phyloP scores from a whole-genome alignment of 192 early-diverging fungal genomes.

The Umbelopsis ramanniana region DNA sequence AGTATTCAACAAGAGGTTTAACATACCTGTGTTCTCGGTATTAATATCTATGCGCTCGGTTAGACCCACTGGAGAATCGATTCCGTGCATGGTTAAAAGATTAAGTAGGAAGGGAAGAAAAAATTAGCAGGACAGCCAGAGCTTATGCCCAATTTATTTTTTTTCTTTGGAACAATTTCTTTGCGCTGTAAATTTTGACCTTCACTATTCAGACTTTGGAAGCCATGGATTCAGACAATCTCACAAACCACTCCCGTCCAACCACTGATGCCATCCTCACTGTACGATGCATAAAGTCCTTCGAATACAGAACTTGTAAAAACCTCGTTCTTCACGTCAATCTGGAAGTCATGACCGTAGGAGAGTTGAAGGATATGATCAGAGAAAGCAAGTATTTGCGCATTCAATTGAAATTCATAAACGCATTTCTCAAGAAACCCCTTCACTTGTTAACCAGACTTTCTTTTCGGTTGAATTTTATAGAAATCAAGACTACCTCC shows the following conservation, averaged over 20 bases:
- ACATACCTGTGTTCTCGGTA: neutral
- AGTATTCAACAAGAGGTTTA: neutral
- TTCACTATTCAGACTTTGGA: neutral
- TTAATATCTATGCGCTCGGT: neutral
- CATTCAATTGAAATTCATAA: neutral
- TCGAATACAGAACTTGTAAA: conserved; percentile 87
- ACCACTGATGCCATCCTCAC: conserved; percentile 68
- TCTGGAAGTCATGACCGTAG: conserved; percentile 64
- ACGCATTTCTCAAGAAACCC: neutral
- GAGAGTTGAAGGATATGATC: conserved; percentile 59
- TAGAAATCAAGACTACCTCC: conserved; percentile 64
- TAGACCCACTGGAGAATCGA: neutral
- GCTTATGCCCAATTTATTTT: too few relatives aligned
- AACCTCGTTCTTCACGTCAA: conserved; percentile 82
- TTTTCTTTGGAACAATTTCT: too few relatives aligned
- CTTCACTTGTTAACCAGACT: too few relatives aligned
- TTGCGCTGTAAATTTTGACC: too few relatives aligned
- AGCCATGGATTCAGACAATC: conserved; percentile 25
- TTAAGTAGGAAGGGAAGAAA: conserved; percentile 2
- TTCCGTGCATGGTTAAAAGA: conserved; percentile 1
- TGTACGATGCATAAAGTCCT: conserved; percentile 86
- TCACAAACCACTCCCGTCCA: conserved; percentile 52
- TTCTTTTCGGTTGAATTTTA: too few relatives aligned
- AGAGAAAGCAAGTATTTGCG: neutral
- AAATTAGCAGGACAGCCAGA: neutral